These are phyloP conservation scores for Trichoderma sp. DNA, from an alignment of 2,329 filamentous ascomycete species.

Conservation along the genomic window DNA sequence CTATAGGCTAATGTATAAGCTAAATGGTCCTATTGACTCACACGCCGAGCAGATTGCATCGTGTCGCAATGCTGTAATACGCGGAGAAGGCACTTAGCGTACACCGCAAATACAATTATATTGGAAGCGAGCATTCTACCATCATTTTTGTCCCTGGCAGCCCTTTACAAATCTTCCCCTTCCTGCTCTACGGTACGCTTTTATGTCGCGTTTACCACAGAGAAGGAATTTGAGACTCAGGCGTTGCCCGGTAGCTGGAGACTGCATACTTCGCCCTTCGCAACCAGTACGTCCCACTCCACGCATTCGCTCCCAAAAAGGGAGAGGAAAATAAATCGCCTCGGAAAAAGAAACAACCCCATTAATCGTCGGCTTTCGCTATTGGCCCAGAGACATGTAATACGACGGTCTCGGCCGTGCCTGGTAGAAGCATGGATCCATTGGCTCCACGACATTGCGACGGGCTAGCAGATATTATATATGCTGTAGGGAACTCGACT, in stretches of 20 bases:
- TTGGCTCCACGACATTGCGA: constrained; percentile 14
- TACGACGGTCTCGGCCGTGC: constrained; percentile 9
- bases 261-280: background rate
- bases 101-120: background rate
- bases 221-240: background rate
- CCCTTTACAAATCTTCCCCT: background rate
- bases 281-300: background rate
- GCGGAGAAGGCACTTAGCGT: background rate
- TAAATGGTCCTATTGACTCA: background rate
- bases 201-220: background rate
- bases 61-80: background rate
- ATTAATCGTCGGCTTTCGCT: background rate
- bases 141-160: background rate
- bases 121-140: background rate
- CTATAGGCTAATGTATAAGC: background rate
- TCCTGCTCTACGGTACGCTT: background rate
- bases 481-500: constrained; percentile 1
- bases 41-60: background rate
- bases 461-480: constrained; percentile 12
- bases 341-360: background rate
- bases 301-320: background rate
- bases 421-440: constrained; percentile 5
- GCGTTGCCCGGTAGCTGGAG: constrained; percentile 19
- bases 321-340: background rate
- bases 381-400: constrained; percentile 7